Evolutionary conservation across 257 asterid species (phyloP).

Genomic region (Capsicum pubescens): DNA sequence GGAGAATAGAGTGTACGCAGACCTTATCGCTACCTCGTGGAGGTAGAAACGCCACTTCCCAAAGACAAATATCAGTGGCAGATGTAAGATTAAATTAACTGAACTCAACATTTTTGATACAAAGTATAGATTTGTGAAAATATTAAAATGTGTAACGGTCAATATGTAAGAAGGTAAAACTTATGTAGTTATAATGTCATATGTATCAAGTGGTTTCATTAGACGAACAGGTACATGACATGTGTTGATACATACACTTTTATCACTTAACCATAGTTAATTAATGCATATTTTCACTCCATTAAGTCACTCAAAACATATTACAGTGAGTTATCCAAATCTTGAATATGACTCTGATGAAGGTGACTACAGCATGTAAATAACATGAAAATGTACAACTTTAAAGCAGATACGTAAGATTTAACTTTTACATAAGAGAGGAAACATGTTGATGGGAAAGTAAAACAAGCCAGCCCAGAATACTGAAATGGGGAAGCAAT

Average conservation of each 20-base stretch:
- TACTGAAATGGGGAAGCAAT: slow-evolving; percentile 9
- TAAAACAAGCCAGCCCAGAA: slow-evolving; percentile 1
- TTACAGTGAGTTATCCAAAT: not conserved
- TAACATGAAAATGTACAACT: slow-evolving; percentile 14
- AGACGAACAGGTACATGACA: not conserved
- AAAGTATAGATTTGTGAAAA: not conserved
- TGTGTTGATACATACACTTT: not conserved
- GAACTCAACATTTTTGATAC: not conserved
- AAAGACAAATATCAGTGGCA: not conserved
- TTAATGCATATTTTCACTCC: not conserved
- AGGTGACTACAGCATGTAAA: not conserved
- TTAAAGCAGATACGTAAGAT: not conserved
- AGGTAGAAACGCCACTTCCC: too few relatives aligned
- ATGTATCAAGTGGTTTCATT: not conserved
- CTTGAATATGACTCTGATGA: not conserved
- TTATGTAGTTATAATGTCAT: not conserved
- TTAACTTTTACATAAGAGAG: not conserved
- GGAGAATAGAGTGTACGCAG: too few relatives aligned
- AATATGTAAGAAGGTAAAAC: not conserved
- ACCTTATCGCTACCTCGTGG: too few relatives aligned
- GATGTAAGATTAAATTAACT: not conserved
- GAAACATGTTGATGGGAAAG: slow-evolving; percentile 7
- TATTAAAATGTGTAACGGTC: not conserved
- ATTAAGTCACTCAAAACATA: not conserved
- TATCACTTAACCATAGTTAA: not conserved